Percentiles rank a stretch among this genome's conserved stretches.
Conservation (phyloP, 176 grass and related monocot genomes). For the Stipa capillata region DNA sequence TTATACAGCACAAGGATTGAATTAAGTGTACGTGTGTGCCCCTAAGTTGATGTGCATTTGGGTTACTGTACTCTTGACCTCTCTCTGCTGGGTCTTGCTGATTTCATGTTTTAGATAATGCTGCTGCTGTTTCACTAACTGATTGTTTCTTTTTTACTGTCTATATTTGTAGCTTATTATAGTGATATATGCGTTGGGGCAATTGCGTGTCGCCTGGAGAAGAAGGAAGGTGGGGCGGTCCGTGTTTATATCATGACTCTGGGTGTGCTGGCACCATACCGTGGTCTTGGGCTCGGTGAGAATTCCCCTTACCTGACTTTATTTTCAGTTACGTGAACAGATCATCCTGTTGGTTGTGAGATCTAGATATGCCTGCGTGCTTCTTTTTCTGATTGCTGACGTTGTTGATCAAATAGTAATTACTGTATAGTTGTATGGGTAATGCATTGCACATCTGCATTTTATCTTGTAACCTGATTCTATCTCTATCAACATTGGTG, state of each 20-base stretch:
- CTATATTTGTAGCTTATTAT: conserved; percentile 72
- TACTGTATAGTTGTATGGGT: background rate
- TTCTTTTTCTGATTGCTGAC: background rate
- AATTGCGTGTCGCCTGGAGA: conserved; percentile 89
- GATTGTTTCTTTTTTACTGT: background rate
- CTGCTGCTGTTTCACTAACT: background rate
- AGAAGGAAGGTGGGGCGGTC: conserved; percentile 73
- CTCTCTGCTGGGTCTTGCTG: background rate
- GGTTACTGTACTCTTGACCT: background rate
- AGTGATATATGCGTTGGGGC: conserved; percentile 94
- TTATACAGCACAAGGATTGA: too few species aligned
- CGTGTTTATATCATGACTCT: conserved; percentile 97
- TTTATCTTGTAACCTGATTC: background rate
- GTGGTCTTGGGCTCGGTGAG: conserved; percentile 85
- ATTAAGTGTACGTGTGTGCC: too few species aligned
- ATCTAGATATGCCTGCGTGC: background rate
- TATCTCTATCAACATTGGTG: background rate
- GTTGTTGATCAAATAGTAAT: background rate
- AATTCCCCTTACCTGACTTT: background rate
- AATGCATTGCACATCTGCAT: background rate
- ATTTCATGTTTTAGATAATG: background rate
- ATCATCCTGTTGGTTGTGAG: too few species aligned
- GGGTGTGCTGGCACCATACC: conserved; percentile 91
- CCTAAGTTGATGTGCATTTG: background rate
- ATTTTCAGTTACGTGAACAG: too few species aligned